Conservation (phyloP, 75 land plant species). For the Azolla pinnata region DNA sequence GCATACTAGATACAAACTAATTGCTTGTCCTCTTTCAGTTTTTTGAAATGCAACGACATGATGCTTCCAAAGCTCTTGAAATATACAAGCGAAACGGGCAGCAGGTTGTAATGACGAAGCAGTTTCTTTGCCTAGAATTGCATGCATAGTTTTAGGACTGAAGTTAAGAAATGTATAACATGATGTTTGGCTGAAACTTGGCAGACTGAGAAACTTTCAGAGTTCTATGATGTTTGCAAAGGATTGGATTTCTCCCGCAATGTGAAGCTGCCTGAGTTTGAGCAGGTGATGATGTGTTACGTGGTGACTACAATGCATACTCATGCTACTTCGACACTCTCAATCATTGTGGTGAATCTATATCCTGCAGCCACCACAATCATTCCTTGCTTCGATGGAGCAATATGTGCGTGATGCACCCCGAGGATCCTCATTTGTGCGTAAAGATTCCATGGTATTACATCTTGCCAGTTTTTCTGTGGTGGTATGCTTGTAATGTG, state of each 20-base stretch:
- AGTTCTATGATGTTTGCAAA: conserved; percentile 77
- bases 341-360: neutral
- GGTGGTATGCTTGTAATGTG: too few species aligned
- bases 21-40: conserved; percentile 28
- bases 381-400: conserved; percentile 73
- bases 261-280: conserved; percentile 59
- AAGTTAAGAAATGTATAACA: too few species aligned
- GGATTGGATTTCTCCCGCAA: conserved; percentile 60
- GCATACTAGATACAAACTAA: neutral
- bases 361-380: conserved; percentile 68
- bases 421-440: conserved; percentile 46
- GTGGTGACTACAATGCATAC: neutral
- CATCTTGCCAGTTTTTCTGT: neutral
- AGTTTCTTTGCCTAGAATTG: too few species aligned
- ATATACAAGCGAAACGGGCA: conserved; percentile 38
- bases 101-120: too few species aligned
- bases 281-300: conserved; percentile 62
- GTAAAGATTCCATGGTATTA: conserved; percentile 32
- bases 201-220: conserved; percentile 71
- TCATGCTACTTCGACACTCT: neutral
- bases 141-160: too few species aligned
- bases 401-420: conserved; percentile 78
- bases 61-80: conserved; percentile 53
- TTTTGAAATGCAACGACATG: conserved; percentile 63
- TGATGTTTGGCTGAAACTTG: neutral